These are phyloP conservation scores for Septoria petroselini DNA, from an alignment of 2,329 filamentous ascomycete species.

Conservation along the genomic window DNA sequence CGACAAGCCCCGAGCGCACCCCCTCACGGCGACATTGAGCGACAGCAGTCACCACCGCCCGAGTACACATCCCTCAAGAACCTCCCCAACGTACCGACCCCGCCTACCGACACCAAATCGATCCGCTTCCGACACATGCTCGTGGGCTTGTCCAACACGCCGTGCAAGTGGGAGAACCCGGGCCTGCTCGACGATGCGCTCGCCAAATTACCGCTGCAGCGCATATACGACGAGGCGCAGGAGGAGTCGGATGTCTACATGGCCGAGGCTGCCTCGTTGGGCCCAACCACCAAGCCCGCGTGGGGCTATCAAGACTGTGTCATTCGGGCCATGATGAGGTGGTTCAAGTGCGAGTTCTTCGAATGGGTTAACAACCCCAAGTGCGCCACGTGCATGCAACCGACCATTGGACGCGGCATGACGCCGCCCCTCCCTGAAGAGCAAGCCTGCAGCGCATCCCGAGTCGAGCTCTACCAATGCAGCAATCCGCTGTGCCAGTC, in stretches of 20 bases:
- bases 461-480: slow-evolving; percentile 89
- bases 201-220: slow-evolving; percentile 78
- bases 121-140: slow-evolving; percentile 65
- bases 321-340: slow-evolving; percentile 81
- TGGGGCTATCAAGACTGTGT: slow-evolving; percentile 99
- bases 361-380: slow-evolving; percentile 94
- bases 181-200: slow-evolving; percentile 90
- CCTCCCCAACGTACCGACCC: slow-evolving; percentile 68
- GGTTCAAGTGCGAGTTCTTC: slow-evolving; percentile 96
- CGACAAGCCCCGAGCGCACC: slow-evolving; percentile 32
- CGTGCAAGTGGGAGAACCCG: slow-evolving; percentile 93
- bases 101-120: slow-evolving; percentile 57
- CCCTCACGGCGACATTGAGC: slow-evolving; percentile 24
- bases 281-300: slow-evolving; percentile 69
- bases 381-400: slow-evolving; percentile 75
- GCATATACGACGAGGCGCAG: slow-evolving; percentile 90
- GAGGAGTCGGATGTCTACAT: slow-evolving; percentile 86
- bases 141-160: slow-evolving; percentile 79
- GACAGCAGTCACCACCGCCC: slow-evolving; percentile 46
- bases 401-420: slow-evolving; percentile 79
- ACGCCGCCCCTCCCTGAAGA: slow-evolving; percentile 85
- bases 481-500: slow-evolving; percentile 70
- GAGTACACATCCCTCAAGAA: slow-evolving; percentile 62
- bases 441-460: slow-evolving; percentile 77
- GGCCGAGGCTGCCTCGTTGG: slow-evolving; percentile 84